Base-by-base conservation (phyloP, 495 filamentous ascomycete genomes). In the Talaromyces ruber region DNA sequence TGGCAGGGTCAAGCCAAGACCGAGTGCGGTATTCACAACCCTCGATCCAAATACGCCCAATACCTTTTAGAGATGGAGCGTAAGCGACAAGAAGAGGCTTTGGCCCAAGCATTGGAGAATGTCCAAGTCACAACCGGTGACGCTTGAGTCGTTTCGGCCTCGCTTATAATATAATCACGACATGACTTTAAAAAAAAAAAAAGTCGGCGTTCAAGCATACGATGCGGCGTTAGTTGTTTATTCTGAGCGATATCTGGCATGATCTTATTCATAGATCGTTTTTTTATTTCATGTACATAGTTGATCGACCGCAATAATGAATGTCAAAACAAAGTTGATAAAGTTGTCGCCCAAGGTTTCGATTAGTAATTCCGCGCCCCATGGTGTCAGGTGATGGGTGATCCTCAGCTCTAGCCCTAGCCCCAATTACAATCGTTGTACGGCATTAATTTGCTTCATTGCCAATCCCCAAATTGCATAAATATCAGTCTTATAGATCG, bases 11-110 rank as follows among this genome's bases (percentile, higher is more conserved):
- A 90, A 69, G 76, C 81, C 57, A 98, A 98, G 86, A 92, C 93
- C 2, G 94, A 98, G 77, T 98, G 94, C 70, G 94, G 94, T 7
- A 98, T 98, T 65, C 94, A 98, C 81, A 98, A 98, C 79, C 92
- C 92, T 72, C 84, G 89, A 67, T 94, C 90, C 64, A 88, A 91
- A 69, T 98, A 97, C 67, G 89, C 92, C 16, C 85, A 91, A 71
- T 97, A 86, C 70, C 74, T 97, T 52, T 80, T 82, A 64, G 83
- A 92, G 57, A 80, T 88, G 72, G 90, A 92, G 65, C 72, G 79
- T 62, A 88, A 92, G 78, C 80, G 85, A 66, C 82, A 89, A 68
- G 87, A 89, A 63, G 84, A 88, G 64, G 75, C 75, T 26, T 60
- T 83, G 52, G 71, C 77, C 3, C 73, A 79, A 61, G 77, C 78